Evolutionary conservation across 495 filamentous ascomycete species (phyloP), one percentile per base, ranked within the genome.

Genomic region (Schizothecium vesticola): DNA sequence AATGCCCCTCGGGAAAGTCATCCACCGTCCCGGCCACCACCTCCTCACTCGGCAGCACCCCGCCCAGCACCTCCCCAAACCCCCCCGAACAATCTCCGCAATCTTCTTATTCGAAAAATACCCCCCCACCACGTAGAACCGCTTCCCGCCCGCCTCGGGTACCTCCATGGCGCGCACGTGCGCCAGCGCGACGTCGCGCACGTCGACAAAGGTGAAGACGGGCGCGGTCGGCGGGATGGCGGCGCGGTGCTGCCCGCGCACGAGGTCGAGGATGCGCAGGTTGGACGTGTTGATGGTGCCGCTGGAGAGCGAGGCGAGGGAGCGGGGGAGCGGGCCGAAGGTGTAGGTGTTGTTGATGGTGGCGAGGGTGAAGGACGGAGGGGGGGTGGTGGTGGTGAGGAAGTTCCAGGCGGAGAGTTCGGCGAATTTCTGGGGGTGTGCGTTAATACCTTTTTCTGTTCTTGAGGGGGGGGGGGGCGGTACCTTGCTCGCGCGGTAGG

Each of bases 171-270:
- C 80, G 8, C 71, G 72, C 13, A 78, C 77, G 58, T 83, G 82
- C 0, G 80, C 79, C 5, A 76, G 58, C 1, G 82, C 81, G n/a
- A 84, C 80, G 60, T 85, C 83, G 10, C 83, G 76, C 13, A 84
- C 83, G 66, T 85, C 83, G 59, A 84, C 79, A 61, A 74, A 83
- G 0, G 79, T 82, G 67, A 84, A 85, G 0, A 83, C 81, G 0
- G 81, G 82, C 0, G 76, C 74, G 3, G 78, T 81, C 1, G 80
- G 75, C 1, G 51, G 59, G 16, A 82, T 73, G 0, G 59, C 73
- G 2, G 58, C 43, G 10, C 68, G 67, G 75, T 74, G 73, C 31
- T 71, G 70, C 6, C 80, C 82, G 19, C 29, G 72, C 7, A 83
- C 51, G 31, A 81, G 70, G 67, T 83, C 80, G 23, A 70, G 71